These are phyloP conservation scores for Penicillium ucsense DNA, from an alignment of 495 filamentous ascomycete genomes.

Conservation along the genomic window DNA sequence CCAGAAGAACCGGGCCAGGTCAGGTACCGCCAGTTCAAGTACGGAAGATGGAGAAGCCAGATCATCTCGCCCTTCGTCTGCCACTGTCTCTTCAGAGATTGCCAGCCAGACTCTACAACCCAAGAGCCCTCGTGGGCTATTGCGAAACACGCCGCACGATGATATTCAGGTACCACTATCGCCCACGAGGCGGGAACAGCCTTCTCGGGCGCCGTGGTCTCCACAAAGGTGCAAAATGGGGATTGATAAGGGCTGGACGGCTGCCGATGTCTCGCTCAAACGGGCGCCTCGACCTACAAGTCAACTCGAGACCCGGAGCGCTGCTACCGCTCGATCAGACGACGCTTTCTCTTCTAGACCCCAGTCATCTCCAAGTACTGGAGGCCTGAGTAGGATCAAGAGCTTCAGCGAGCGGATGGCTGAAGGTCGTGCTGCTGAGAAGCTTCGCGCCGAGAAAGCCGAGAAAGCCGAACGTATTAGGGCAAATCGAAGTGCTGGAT, in stretches of 20 bases:
- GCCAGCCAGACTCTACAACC: conserved; percentile 6
- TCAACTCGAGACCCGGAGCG: conserved; percentile 22
- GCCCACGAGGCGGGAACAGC: conserved; percentile 48
- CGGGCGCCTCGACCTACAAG: conserved; percentile 44
- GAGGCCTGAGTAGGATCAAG: conserved; percentile 38
- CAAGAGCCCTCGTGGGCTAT: conserved; percentile 14
- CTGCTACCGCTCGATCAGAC: conserved; percentile 13
- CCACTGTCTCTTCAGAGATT: conserved; percentile 12
- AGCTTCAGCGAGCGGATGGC: conserved; percentile 85
- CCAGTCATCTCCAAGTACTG: conserved; percentile 20
- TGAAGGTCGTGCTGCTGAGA: conserved; percentile 45
- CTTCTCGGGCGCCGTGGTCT: conserved; percentile 49
- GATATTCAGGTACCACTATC: conserved; percentile 74
- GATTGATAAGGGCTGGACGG: conserved; percentile 80
- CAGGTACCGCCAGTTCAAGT: conserved; percentile 15
- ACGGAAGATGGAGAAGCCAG: conserved; percentile 16
- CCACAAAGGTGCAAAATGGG: conserved; percentile 74
- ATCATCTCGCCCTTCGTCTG: conserved; percentile 14
- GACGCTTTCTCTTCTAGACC: conserved; percentile 14
- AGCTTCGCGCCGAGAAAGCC: conserved; percentile 36
- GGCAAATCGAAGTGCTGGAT: conserved; percentile 59
- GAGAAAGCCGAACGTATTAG: conserved; percentile 46
- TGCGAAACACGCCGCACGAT: conserved; percentile 12
- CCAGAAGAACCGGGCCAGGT: conserved; percentile 45
- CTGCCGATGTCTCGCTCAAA: conserved; percentile 75